Conservation (phyloP, 1,284 basidiomycete genomes). For the Cutaneotrichosporon mucoides region DNA sequence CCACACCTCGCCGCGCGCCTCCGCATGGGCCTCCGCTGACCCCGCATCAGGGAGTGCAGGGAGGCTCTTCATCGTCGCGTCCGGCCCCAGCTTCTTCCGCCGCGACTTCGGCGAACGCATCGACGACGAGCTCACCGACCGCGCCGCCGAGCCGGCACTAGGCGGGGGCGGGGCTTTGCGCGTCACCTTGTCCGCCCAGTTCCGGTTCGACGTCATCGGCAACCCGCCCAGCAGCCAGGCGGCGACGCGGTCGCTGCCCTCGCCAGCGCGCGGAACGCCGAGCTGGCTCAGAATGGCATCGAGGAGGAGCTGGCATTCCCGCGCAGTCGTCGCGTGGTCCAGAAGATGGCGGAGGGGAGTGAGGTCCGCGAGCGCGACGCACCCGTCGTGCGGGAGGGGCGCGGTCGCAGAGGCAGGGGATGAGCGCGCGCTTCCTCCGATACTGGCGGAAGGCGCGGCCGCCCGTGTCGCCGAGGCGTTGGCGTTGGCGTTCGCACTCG, state of each 20-base stretch:
- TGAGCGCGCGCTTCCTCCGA: neutral
- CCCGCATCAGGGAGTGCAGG: conserved; percentile 8
- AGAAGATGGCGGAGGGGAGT: conserved; percentile 66
- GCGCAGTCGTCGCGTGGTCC: conserved; percentile 65
- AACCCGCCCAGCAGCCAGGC: conserved; percentile 37
- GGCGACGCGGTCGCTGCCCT: conserved; percentile 29
- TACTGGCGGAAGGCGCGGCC: too few species aligned
- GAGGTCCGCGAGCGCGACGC: conserved; percentile 47
- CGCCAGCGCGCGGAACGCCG: conserved; percentile 47
- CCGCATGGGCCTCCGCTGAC: neutral
- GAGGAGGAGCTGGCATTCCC: conserved; percentile 77
- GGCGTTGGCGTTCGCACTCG: too few species aligned
- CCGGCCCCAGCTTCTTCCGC: conserved; percentile 1
- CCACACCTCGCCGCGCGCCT: conserved; percentile 1
- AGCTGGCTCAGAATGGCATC: conserved; percentile 71
- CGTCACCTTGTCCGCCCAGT: neutral
- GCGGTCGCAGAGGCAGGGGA: neutral
- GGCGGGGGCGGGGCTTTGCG: neutral
- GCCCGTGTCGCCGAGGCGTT: too few species aligned
- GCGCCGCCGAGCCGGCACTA: neutral
- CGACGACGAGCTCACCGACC: neutral
- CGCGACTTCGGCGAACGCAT: neutral
- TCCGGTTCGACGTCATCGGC: neutral
- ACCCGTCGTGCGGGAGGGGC: conserved; percentile 1
- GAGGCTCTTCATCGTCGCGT: conserved; percentile 15